Percentiles rank a stretch among this genome's conserved stretches.
phyloP scores from a whole-genome alignment of 177 flowering plant genomes.

The Vitis hybrid region DNA sequence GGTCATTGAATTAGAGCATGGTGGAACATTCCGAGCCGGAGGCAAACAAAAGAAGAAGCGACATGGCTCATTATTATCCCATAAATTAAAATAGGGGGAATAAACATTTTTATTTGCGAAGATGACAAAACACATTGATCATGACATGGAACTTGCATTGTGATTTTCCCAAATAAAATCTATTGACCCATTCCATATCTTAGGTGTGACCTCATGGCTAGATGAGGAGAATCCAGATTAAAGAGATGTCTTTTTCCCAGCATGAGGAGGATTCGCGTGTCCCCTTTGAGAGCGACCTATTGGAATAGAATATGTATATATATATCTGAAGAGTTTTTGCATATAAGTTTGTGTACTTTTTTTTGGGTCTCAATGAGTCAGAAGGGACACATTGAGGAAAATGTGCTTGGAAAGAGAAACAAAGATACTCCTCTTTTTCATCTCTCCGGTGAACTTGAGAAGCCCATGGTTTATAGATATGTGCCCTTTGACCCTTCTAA shows the following conservation, averaged over 20 bases:
- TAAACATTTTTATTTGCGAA: too few species aligned
- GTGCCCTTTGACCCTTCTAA: neutral
- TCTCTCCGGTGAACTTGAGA: neutral
- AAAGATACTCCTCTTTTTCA: neutral
- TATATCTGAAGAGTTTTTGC: neutral
- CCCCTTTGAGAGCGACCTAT: slow-evolving; percentile 4
- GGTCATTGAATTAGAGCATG: neutral
- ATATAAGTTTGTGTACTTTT: slow-evolving; percentile 4
- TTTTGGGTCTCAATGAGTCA: neutral
- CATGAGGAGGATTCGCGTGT: slow-evolving; percentile 15
- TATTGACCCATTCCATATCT: slow-evolving; percentile 1
- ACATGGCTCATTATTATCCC: slow-evolving; percentile 13
- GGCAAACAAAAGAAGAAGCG: slow-evolving; percentile 1
- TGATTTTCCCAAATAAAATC: slow-evolving; percentile 7
- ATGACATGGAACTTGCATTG: neutral
- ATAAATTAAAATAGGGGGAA: slow-evolving; percentile 1
- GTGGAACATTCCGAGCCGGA: slow-evolving; percentile 2
- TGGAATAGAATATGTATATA: slow-evolving; percentile 2
- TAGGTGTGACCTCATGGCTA: slow-evolving; percentile 13
- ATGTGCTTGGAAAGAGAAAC: neutral
- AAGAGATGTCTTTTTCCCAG: neutral
- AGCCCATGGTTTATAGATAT: too few species aligned
- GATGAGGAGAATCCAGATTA: slow-evolving; percentile 11
- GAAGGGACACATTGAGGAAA: slow-evolving; percentile 1
- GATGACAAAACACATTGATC: too few species aligned